phyloP scores from a whole-genome alignment of 2,329 filamentous ascomycete genomes.

The Fusarium sp. region DNA sequence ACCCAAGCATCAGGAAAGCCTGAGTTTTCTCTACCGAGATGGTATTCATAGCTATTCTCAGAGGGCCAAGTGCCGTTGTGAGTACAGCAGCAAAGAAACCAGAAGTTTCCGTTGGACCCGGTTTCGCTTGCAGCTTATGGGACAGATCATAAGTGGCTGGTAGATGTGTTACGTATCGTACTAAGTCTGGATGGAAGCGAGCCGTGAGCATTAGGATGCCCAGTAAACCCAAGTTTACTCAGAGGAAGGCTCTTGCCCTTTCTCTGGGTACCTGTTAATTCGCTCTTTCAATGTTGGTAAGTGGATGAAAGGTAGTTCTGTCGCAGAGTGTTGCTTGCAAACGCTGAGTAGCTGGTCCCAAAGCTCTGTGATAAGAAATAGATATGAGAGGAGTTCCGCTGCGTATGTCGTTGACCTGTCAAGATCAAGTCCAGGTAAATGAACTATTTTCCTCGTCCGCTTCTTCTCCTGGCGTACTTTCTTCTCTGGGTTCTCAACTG shows the following conservation, averaged over 20 bases:
- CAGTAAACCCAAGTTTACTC: constrained; percentile 21
- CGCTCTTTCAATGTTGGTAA: constrained; percentile 50
- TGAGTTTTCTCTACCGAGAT: constrained; percentile 9
- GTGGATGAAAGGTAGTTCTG: constrained; percentile 80
- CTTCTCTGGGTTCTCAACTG: neutral
- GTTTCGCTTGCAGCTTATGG: neutral
- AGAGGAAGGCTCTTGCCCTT: neutral
- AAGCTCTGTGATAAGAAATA: constrained; percentile 72
- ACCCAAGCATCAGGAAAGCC: constrained; percentile 16
- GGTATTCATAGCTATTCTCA: constrained; percentile 8
- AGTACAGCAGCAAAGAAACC: constrained; percentile 11
- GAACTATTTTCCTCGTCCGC: constrained; percentile 1
- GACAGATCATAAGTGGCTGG: neutral
- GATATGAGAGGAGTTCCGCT: constrained; percentile 72
- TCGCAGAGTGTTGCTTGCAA: constrained; percentile 78
- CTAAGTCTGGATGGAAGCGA: constrained; percentile 15
- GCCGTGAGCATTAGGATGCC: constrained; percentile 25
- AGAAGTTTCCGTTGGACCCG: neutral
- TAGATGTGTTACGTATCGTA: constrained; percentile 16
- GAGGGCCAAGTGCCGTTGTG: constrained; percentile 12
- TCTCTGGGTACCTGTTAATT: neutral
- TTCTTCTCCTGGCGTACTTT: constrained; percentile 16
- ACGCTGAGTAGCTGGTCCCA: constrained; percentile 79
- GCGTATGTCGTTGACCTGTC: constrained; percentile 51
- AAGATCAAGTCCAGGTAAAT: neutral